Base-by-base conservation (phyloP, 306 rosid genomes). In the Neltuma alba region DNA sequence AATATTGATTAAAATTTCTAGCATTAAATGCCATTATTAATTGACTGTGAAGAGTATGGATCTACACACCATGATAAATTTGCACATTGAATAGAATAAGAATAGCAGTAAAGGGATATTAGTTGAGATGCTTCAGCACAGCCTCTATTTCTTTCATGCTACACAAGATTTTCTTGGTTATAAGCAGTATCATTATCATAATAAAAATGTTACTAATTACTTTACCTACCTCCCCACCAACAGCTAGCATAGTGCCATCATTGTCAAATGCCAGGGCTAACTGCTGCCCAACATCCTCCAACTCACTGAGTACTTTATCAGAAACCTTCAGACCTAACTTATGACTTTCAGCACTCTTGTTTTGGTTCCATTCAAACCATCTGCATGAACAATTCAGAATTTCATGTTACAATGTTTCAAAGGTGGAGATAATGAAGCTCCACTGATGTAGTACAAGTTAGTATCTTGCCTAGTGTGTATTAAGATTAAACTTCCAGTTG, bases 221-320 rank as follows among this genome's bases (percentile, higher is more conserved):
- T 40, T 72, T 86, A 92, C n/a, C n/a, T n/a, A n/a, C 99, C 92
- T 92, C 97, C 18, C 93, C 93, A 80, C 99, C 97, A 50, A 87
- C 77, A 74, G 97, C 99, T 72, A 94, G 87, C 73, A 72, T 66
- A 41, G 97, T 88, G 70, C 99, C 97, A 28, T 87, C 97, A 23
- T 77, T 69, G 75, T 85, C 86, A 77, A 92, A 94, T 58, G 88
- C 85, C 87, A 94, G 76, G 9, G 97, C 93, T 67, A 94, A 87
- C 77, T 92, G 97, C 54, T 37, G 94, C 36, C 89, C 95, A 84
- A 91, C 92, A 77, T 88, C 85, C 75, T 85, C 82, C 89, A 92
- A 82, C 64, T 77, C 82, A 33, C 84, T 74, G 58, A 89, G 92
- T 66, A 58, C 70, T 79, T 74, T 87, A 41, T 85, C 89, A 30